Percentiles rank a stretch among this genome's conserved stretches.
Evolutionary conservation across 2,329 filamentous ascomycete species (phyloP).

Genomic region (Venturiaceae sp.): DNA sequence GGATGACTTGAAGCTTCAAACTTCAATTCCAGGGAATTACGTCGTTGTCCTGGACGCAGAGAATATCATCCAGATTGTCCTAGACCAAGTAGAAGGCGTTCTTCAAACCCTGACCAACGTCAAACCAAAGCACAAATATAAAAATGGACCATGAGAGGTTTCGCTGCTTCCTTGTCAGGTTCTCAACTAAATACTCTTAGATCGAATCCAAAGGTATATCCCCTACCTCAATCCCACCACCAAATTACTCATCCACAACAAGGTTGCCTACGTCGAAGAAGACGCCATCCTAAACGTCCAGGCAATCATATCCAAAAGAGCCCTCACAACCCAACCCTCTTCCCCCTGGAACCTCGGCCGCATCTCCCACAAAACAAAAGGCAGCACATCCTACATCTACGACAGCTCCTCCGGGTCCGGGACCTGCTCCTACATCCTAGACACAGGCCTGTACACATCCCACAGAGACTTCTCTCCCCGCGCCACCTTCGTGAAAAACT

Average conservation of each 20-base stretch:
- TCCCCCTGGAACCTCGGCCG: constrained; percentile 31
- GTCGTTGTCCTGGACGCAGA: neutral
- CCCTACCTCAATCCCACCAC: neutral
- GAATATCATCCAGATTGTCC: neutral
- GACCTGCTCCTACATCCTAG: constrained; percentile 51
- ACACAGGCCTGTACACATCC: constrained; percentile 50
- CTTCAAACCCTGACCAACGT: constrained; percentile 8
- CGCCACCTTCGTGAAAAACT: constrained; percentile 25
- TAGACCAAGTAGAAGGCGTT: no score
- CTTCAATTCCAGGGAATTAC: neutral
- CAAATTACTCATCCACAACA: neutral
- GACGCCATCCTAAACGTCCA: neutral
- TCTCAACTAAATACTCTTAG: constrained; percentile 20
- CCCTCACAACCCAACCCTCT: constrained; percentile 20
- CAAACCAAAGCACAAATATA: constrained; percentile 24
- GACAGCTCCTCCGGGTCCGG: constrained; percentile 24
- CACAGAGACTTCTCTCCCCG: constrained; percentile 36
- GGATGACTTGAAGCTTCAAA: neutral
- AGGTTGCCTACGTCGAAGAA: constrained; percentile 2
- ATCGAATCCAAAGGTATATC: constrained; percentile 19
- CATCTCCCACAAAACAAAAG: constrained; percentile 24
- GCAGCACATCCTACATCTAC: constrained; percentile 26
- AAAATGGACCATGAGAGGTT: constrained; percentile 29
- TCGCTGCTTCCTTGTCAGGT: constrained; percentile 24
- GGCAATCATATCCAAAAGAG: constrained; percentile 7